Percentiles rank a stretch among this genome's conserved stretches.
phyloP scores from a whole-genome alignment of 23 red algal genomes.

The Chondrus crispus region DNA sequence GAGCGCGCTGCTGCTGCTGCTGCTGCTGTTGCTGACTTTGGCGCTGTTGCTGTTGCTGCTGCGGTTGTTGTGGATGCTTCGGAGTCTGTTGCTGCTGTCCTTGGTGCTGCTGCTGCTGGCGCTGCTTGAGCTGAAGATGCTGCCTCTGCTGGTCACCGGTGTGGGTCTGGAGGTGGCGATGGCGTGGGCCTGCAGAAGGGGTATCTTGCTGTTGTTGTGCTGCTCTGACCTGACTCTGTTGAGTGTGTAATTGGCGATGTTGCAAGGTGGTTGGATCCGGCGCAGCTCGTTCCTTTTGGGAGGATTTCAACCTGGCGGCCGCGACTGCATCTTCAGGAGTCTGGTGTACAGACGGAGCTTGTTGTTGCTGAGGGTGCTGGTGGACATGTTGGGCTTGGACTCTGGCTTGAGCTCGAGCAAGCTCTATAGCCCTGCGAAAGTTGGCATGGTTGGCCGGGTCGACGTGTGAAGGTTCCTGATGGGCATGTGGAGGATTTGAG shows the following conservation, averaged over 20 bases:
- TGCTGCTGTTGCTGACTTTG: conserved; percentile 13
- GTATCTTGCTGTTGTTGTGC: neutral
- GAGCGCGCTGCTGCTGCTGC: neutral
- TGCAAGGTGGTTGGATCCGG: neutral
- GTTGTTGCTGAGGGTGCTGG: too few species aligned
- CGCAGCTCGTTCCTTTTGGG: neutral
- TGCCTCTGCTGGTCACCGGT: neutral
- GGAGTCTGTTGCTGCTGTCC: neutral
- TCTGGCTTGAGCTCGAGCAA: too few species aligned
- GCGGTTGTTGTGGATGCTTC: neutral
- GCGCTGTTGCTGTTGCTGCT: conserved; percentile 24
- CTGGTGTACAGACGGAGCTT: too few species aligned
- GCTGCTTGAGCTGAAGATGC: neutral
- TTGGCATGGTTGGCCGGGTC: too few species aligned
- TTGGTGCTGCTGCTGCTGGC: conserved; percentile 1
- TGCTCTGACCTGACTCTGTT: neutral
- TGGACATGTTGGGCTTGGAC: too few species aligned
- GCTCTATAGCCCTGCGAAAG: too few species aligned
- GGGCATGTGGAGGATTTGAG: neutral
- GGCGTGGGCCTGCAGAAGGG: neutral
- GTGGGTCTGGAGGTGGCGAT: neutral
- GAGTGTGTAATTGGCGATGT: neutral
- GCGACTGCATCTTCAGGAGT: too few species aligned
- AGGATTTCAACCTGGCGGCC: neutral
- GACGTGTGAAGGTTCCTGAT: too few species aligned